Base-by-base conservation (phyloP, 2,329 filamentous ascomycete genomes). In the Nemania abortiva region DNA sequence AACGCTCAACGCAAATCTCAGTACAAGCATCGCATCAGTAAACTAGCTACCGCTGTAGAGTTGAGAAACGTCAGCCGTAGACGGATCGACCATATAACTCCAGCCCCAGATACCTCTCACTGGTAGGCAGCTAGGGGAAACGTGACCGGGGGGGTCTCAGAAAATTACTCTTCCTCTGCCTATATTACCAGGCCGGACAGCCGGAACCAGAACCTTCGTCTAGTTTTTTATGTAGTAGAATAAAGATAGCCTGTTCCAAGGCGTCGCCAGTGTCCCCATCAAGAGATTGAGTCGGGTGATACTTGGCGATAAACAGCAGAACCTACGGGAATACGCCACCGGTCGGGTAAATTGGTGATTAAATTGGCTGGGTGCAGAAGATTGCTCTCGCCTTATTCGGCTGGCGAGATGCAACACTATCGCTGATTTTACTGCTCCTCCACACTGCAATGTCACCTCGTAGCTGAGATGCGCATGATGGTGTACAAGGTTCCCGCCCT, bases 331-430 rank as follows among this genome's bases (percentile, higher is more conserved):
- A 47, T 42, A 37, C 50, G 63, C 63, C 58, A 66, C 65, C 15
- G 45, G 60, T 63, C 63, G 66, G 66, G 55, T 69, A 69, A 66
- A 71, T 60, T 59, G 69, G 69, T 66, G 68, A 68, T 70, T 60
- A 34, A 52, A 63, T 59, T 68, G 53, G 42, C 54, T 59, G 22
- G 56, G 65, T 53, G 61, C 65, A 58, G 47, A 45, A 62, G 61
- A 71, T 61, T 69, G 56, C 60, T 50, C 52, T 68, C 63, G 69
- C 69, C 66, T 53, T 56, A 64, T 60, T 71, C 69, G 69, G 66
- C 37, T 69, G 34, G 52, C 63, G 69, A 71, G 64, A 66, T 71
- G 63, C 42, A 39, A 70, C 62, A 27, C 62, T 37, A 49, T 27
- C 42, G 20, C 39, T 24, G 5, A 15, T 60, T 65, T 65, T 57